These are phyloP conservation scores for Trametes elegans DNA, from an alignment of 768 basidiomycete species.

Conservation along the genomic window DNA sequence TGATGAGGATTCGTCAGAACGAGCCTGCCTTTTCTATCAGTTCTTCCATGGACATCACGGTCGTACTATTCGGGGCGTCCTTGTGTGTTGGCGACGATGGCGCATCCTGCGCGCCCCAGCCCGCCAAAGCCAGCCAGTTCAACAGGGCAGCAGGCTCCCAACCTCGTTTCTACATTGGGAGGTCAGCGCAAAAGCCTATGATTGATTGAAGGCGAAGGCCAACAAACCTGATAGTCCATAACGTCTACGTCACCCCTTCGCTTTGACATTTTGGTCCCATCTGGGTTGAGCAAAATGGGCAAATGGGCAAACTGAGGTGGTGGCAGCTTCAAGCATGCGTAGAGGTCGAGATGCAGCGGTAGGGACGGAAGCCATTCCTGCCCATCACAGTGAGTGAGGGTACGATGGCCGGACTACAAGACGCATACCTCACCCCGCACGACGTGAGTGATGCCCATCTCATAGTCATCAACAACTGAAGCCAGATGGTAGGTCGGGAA, in stretches of 20 bases:
- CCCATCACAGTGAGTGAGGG: not conserved
- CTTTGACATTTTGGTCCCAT: constrained; percentile 95
- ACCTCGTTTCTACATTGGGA: constrained; percentile 71
- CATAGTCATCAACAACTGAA: constrained; percentile 92
- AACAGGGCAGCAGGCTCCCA: constrained; percentile 89
- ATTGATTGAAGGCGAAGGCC: no score
- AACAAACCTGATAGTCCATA: constrained; percentile 78
- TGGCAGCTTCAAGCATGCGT: constrained; percentile 67
- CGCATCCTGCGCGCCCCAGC: constrained; percentile 70
- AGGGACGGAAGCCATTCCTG: constrained; percentile 97
- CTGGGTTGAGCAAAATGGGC: constrained; percentile 84
- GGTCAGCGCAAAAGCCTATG: no score
- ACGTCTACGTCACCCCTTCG: constrained; percentile 88
- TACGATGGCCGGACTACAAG: not conserved
- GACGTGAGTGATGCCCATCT: constrained; percentile 96
- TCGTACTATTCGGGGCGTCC: constrained; percentile 63
- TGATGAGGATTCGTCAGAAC: not conserved
- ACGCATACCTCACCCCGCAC: constrained; percentile 80
- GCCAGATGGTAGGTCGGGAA: constrained; percentile 98
- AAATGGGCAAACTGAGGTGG: constrained; percentile 89
- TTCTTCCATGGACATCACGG: constrained; percentile 57
- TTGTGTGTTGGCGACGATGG: constrained; percentile 21
- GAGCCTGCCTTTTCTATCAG: constrained; percentile 59
- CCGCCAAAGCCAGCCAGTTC: constrained; percentile 94
- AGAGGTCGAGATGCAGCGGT: constrained; percentile 87